phyloP scores from a whole-genome alignment of 306 rosid species.

The Fragaria ananassa region DNA sequence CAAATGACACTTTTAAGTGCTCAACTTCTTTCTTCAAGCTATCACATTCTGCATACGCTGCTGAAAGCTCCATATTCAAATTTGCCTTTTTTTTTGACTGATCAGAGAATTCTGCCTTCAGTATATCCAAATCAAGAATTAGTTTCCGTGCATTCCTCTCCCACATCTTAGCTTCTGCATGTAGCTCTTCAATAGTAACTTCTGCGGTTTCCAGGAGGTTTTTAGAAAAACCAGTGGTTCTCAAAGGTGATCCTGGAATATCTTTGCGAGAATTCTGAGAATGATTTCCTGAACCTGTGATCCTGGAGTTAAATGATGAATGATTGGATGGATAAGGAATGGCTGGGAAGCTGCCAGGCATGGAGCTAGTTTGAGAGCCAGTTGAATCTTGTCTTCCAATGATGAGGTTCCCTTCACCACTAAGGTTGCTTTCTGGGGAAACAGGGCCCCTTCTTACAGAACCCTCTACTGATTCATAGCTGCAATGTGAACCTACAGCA shows the following conservation, averaged over 20 bases:
- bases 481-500: slow-evolving; percentile 38
- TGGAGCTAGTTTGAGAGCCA: slow-evolving; percentile 27
- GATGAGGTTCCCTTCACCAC: slow-evolving; percentile 23
- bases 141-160: slow-evolving; percentile 83
- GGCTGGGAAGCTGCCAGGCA: slow-evolving; percentile 20
- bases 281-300: slow-evolving; percentile 31
- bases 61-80: slow-evolving; percentile 54
- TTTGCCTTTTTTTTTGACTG: slow-evolving; percentile 52
- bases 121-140: slow-evolving; percentile 64
- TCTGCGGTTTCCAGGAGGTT: slow-evolving; percentile 47
- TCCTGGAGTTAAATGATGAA: slow-evolving; percentile 35
- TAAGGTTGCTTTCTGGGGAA: slow-evolving; percentile 27
- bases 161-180: slow-evolving; percentile 96
- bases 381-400: slow-evolving; percentile 40
- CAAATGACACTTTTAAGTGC: slow-evolving; percentile 38
- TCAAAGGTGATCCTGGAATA: slow-evolving; percentile 27
- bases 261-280: slow-evolving; percentile 27
- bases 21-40: slow-evolving; percentile 56
- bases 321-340: slow-evolving; percentile 20
- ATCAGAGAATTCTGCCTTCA: slow-evolving; percentile 59
- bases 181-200: slow-evolving; percentile 58
- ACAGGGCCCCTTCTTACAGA: slow-evolving; percentile 27
- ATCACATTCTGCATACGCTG: slow-evolving; percentile 49
- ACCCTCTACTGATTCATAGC: slow-evolving; percentile 40
- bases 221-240: slow-evolving; percentile 22